These are phyloP conservation scores for Hebeloma cylindrosporum DNA, from an alignment of 768 basidiomycete genomes.

Conservation along the genomic window DNA sequence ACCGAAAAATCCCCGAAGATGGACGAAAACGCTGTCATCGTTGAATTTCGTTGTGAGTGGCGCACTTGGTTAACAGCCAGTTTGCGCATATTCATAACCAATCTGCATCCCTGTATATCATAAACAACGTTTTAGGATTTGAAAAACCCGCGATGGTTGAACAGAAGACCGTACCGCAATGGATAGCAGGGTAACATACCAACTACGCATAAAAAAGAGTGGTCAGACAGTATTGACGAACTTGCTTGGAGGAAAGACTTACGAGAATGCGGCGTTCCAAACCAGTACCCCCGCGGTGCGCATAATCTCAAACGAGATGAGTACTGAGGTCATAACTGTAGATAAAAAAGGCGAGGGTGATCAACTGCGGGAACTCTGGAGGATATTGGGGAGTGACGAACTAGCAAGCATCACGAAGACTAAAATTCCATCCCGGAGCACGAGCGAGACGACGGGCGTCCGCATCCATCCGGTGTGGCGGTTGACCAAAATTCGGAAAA, in stretches of 20 bases:
- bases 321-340: background rate
- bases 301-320: slow-evolving; percentile 4
- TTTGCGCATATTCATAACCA: no score
- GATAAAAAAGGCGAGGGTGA: no score
- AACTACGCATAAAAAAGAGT: background rate
- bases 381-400: background rate
- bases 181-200: slow-evolving; percentile 16
- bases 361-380: no score
- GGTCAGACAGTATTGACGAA: background rate
- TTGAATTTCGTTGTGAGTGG: no score
- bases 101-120: no score
- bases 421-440: slow-evolving; percentile 15
- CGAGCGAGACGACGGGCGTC: slow-evolving; percentile 14
- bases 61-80: no score
- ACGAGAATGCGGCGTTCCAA: slow-evolving; percentile 10
- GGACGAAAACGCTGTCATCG: no score
- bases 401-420: slow-evolving; percentile 8
- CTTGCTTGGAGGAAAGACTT: background rate
- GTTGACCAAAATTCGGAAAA: slow-evolving; percentile 1
- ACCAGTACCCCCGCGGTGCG: background rate
- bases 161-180: slow-evolving; percentile 7
- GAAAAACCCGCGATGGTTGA: background rate
- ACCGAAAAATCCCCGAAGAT: no score
- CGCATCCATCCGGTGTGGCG: slow-evolving; percentile 5
- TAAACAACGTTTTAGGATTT: no score